A percentile compares a stretch with the other conserved stretches of the same genome.
Conservation (phyloP, 1,139 yeast genomes). For the Candida tetrigidarum region DNA sequence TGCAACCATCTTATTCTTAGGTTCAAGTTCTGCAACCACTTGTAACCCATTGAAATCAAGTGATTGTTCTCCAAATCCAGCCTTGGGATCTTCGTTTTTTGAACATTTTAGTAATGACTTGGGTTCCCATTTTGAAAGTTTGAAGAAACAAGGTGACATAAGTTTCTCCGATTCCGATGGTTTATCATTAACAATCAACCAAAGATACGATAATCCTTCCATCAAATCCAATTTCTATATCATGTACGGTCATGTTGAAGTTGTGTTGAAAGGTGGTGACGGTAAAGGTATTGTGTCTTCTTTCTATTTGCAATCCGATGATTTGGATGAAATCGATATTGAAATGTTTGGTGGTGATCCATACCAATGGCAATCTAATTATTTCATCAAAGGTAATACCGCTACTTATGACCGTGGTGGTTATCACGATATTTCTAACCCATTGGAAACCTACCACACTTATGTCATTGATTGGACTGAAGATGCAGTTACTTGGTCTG, state of each 20-base stretch:
- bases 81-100: conserved; percentile 56
- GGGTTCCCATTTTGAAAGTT: conserved; percentile 42
- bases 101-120: conserved; percentile 49
- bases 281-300: conserved; percentile 83
- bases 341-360: conserved; percentile 85
- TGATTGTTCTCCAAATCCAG: conserved; percentile 49
- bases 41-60: conserved; percentile 39
- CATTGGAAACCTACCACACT: conserved; percentile 60
- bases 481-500: conserved; percentile 59
- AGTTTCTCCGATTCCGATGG: conserved; percentile 43
- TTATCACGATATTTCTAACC: conserved; percentile 60
- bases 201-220: conserved; percentile 76
- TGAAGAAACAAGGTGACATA: conserved; percentile 27
- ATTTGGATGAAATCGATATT: conserved; percentile 82
- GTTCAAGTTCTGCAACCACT: conserved; percentile 8
- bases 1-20: conserved; percentile 11
- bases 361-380: conserved; percentile 77
- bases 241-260: conserved; percentile 87
- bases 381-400: conserved; percentile 78
- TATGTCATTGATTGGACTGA: conserved; percentile 85
- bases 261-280: conserved; percentile 66
- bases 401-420: conserved; percentile 80
- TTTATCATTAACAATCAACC: conserved; percentile 56
- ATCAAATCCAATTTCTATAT: conserved; percentile 76
- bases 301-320: conserved; percentile 83